Base-by-base conservation (phyloP, 176 grass and related monocot genomes). In the Ensete ventricosum region DNA sequence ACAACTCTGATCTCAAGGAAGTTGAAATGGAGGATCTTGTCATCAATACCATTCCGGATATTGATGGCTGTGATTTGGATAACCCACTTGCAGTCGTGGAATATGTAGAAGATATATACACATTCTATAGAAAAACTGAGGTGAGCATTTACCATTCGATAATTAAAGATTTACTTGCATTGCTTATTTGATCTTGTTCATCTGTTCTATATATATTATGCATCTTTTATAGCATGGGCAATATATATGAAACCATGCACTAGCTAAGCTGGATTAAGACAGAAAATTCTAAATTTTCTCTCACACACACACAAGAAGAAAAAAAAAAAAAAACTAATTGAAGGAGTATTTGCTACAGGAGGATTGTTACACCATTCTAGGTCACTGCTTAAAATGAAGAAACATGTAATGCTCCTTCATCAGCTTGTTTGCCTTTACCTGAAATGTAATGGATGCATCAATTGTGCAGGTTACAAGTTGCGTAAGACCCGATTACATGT, bases 41-140 rank as follows among this genome's bases (percentile, higher is more conserved):
- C 43, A 52, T 84, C 53, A 82, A 83, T 63, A 54, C 11, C 8
- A 14, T 83, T 59, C 76, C 83, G 77, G 90, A 99, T 26, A 99
- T 99, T 19, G 95, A 94, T 69, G 52, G 81, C 1, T 64, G 58
- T 9, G 90, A 98, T 71, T 75, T 53, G 0, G 78, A 82, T 50
- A 83, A 98, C 58, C 95, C 90, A 9, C 86, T 94, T 70, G 83
- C 84, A 8, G 88, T 64, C 26, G 78, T 71, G 12, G 90, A 94
- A 53, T 99, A 99, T 17, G 90, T 94, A 27, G 78, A 94, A 21
- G 90, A 89, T 26, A 82, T 93, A 50, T 93, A 89, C 78, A 85
- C 52, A 9, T 86, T 87, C 71, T 94, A 99, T 73, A 74, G 76
- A 83, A 67, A 89, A 59, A 86, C 79, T 51, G 95, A 99, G 91